Base-by-base conservation (phyloP, 1,284 basidiomycete genomes). In the Retiboletus fuscus region DNA sequence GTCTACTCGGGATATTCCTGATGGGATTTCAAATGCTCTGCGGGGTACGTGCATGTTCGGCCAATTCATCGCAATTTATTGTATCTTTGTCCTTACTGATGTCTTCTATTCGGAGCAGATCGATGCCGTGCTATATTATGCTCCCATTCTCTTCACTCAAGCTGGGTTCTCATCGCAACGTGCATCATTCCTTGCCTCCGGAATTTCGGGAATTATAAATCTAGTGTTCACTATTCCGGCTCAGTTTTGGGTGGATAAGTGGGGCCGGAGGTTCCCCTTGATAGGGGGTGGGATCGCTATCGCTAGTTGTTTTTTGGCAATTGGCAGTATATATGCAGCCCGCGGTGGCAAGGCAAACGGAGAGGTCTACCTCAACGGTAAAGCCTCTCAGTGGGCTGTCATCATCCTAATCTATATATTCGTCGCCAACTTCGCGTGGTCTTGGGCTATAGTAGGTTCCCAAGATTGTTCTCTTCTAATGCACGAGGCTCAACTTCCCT, bases 151-250 rank as follows among this genome's bases (percentile, higher is more conserved):
- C 24, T 90, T 90, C 75, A 77, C 83, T 8, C 87, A 88, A 76
- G 87, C 87, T 3, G 86, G 87, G 44, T 82, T 89, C 26, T 83
- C 84, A 8, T 84, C 83, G 1, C 81, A 81, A 51, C 83, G 84
- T 49, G 84, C 87, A 12, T 84, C 87, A 1, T 88, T 89, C 78
- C 80, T 89, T 39, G 87, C 88, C 0, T 87, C 87, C 12, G 88
- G 87, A 13, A 82, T 89, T 15, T 87, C 87, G 5, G 88, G 87
- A 51, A 80, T 89, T 58, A 76, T 88, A 49, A 86, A 85, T 70
- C 73, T 89, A n/a, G 81, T 79, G 20, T 82, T 83, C 66, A 88
- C 87, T 15, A 82, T 86, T 64, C 76, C 81, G 10, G 81, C 84
- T 24, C 86, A 86, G 70, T 72, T 84, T 51, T 85, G 81, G 69